phyloP scores from a whole-genome alignment of 2,329 filamentous ascomycete species.

The Aspergillus fumigatiaffinis region DNA sequence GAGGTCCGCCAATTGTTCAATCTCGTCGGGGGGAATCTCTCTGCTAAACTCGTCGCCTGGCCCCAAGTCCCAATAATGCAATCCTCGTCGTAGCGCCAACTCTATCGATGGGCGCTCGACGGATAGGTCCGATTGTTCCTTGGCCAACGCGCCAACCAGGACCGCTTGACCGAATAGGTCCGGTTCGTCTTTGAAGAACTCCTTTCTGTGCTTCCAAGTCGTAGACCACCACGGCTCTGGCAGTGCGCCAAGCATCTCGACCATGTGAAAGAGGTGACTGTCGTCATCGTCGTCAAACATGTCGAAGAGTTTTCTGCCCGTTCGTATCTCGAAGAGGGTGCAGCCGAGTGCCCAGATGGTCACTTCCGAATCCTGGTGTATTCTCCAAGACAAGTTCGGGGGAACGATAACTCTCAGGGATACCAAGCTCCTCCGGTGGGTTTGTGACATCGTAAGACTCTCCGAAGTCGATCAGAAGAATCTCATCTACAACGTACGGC shows the following conservation, averaged over 20 bases:
- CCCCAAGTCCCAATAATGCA: not conserved
- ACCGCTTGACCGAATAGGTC: not conserved
- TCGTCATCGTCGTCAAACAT: not conserved
- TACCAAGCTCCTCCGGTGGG: not conserved
- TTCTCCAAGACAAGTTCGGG: not conserved
- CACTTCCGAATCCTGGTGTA: not conserved
- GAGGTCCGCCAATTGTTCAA: not conserved
- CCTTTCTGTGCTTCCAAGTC: not conserved
- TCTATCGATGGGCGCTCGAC: not conserved
- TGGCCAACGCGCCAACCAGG: no score
- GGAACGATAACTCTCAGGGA: not conserved
- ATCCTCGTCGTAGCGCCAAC: not conserved
- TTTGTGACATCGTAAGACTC: not conserved
- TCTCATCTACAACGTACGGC: not conserved
- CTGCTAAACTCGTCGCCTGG: not conserved
- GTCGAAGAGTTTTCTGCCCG: not conserved
- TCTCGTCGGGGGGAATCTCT: not conserved
- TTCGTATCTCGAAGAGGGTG: slow-evolving; percentile 1
- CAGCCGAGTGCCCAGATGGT: slow-evolving; percentile 1
- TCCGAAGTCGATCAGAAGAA: not conserved
- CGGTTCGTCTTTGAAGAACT: not conserved
- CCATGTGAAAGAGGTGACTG: not conserved
- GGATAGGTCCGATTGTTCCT: not conserved
- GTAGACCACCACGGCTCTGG: slow-evolving; percentile 1
- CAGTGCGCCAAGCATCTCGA: not conserved